phyloP scores from a whole-genome alignment of 129 eudicot genomes.

The Flaveria sonorensis region DNA sequence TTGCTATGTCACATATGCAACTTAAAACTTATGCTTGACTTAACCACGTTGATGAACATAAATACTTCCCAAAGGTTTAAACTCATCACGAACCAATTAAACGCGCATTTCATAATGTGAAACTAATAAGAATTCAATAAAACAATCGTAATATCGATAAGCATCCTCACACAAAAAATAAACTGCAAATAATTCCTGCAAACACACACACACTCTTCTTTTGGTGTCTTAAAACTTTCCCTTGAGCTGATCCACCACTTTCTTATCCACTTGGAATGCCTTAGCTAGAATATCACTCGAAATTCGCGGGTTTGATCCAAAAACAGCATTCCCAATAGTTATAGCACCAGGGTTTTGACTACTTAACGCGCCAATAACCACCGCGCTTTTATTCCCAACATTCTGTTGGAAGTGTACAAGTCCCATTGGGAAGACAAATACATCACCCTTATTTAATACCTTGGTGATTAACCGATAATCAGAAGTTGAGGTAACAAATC shows the following conservation, averaged over 20 bases:
- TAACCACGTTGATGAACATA: background rate
- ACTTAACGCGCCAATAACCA: conserved; percentile 43
- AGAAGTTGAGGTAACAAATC: conserved; percentile 41
- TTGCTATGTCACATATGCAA: too few species aligned
- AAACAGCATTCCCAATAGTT: conserved; percentile 37
- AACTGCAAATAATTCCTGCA: conserved; percentile 16
- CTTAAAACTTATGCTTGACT: too few species aligned
- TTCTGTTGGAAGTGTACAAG: conserved; percentile 47
- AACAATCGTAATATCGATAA: conserved; percentile 22
- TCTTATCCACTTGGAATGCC: conserved; percentile 44
- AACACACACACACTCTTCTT: background rate
- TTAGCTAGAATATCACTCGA: conserved; percentile 35
- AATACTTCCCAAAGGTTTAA: background rate
- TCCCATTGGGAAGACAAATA: conserved; percentile 46
- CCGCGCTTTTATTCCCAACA: conserved; percentile 30
- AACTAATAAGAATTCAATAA: conserved; percentile 14
- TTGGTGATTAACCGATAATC: conserved; percentile 39
- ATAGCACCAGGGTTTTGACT: conserved; percentile 45
- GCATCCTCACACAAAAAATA: conserved; percentile 30
- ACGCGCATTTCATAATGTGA: background rate
- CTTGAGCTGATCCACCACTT: conserved; percentile 35
- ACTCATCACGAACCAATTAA: background rate
- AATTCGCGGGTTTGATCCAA: conserved; percentile 40
- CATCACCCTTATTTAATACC: conserved; percentile 39
- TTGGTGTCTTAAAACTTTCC: conserved; percentile 30